phyloP scores from a whole-genome alignment of 1,284 basidiomycete genomes.

The Trametes sp. region DNA sequence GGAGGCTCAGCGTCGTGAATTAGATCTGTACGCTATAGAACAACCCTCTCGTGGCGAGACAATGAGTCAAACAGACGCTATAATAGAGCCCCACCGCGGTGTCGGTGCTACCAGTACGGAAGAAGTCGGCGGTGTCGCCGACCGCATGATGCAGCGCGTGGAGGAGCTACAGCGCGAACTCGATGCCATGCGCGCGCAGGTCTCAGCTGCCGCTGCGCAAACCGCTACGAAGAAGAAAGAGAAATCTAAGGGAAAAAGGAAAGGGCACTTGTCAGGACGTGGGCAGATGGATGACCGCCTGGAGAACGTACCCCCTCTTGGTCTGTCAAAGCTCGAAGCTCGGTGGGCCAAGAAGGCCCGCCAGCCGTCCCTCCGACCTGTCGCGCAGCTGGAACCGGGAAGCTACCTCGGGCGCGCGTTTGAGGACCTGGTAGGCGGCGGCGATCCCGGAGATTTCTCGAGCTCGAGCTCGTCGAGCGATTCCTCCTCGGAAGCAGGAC shows the following conservation, averaged over 20 bases:
- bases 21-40: too few relatives aligned
- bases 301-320: too few relatives aligned
- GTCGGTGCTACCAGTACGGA: too few relatives aligned
- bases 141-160: not conserved
- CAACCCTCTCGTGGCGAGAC: too few relatives aligned
- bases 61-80: too few relatives aligned
- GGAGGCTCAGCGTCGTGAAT: too few relatives aligned
- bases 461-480: not conserved
- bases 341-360: not conserved
- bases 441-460: not conserved
- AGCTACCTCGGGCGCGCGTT: constrained; percentile 13
- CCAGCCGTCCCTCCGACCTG: not conserved
- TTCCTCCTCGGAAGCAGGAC: not conserved
- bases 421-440: not conserved
- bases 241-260: not conserved
- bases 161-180: not conserved
- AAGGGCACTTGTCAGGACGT: not conserved
- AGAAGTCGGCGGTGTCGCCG: too few relatives aligned
- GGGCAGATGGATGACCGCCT: not conserved
- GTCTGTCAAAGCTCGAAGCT: not conserved
- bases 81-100: not conserved
- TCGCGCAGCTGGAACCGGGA: constrained; percentile 8
- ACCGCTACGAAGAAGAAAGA: not conserved
- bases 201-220: not conserved
- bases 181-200: not conserved